Evolutionary conservation across 2,329 filamentous ascomycete species (phyloP), one percentile per base, ranked within the genome.

Genomic region (Aureobasidium leucospermi): DNA sequence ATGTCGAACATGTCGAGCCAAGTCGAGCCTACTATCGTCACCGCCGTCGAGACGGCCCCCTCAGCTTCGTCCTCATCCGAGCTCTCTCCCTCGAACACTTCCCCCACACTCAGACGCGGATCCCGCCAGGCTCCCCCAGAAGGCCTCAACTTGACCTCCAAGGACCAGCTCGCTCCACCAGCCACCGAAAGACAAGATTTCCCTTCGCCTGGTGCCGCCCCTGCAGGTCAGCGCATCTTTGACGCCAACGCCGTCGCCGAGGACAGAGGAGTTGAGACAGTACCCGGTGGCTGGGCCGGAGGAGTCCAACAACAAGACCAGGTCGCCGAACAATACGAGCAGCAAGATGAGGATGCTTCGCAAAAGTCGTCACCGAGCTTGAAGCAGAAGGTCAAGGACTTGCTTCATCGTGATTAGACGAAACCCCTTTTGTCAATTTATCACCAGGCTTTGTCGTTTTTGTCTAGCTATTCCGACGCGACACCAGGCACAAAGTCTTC

Each of bases 231-330:
- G 42, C 58, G 58, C 15, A 60, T 60, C 28, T 60, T 60, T 43
- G 58, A 60, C 42, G 58, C 58, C 32, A 60, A 52, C 23, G 47
- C 48, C 6, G 47, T 60, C n/a, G 58, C 58, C 10, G 58, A 60
- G 16, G 55, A 58, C 38, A 60, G 23, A 19, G 58, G 58, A 32
- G 48, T 60, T 23, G 58, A 60, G 48, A 53, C 48, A 11, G 41
- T 52, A 8, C 31, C 47, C 6, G 47, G 47, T 34, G 58, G 58
- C 15, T 60, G 58, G 58, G 58, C 58, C 9, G 19, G 29, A 16
- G 42, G 48, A 9, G 41, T 49, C 6, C 10, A 43, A 28, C 28
- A 45, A 16, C 58, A 60, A 34, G 34, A 60, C 6, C 39, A 34
- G 28, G 39, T 60, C 8, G 48, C 51, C 4, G 55, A 58, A 7